Conservation (phyloP, 1,139 yeast genomes). For the Magnusiomyces sp. region DNA sequence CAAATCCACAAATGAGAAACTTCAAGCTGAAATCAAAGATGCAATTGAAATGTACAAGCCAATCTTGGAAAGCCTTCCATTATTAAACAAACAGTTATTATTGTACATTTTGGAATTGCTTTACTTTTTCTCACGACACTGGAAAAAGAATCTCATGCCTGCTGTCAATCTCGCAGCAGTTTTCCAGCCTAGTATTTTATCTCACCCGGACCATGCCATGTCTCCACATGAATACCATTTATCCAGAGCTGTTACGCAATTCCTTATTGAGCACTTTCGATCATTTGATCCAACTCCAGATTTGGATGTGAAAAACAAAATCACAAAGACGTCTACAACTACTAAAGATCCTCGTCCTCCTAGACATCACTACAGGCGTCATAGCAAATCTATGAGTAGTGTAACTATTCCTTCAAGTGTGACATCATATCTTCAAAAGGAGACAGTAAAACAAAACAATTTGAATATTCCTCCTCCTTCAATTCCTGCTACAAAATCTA, state of each 20-base stretch:
- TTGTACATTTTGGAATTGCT: slow-evolving; percentile 81
- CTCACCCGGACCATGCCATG: slow-evolving; percentile 90
- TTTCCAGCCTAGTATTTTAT: slow-evolving; percentile 87
- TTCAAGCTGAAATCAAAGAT: slow-evolving; percentile 46
- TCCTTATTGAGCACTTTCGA: slow-evolving; percentile 70
- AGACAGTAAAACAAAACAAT: background rate
- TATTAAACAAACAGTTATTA: slow-evolving; percentile 67
- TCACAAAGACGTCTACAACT: background rate
- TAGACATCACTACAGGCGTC: slow-evolving; percentile 21
- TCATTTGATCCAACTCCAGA: background rate
- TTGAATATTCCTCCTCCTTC: background rate
- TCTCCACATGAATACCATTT: slow-evolving; percentile 85
- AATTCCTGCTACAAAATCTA: background rate
- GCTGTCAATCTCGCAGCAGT: slow-evolving; percentile 90
- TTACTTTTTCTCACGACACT: slow-evolving; percentile 74
- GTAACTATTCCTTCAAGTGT: slow-evolving; percentile 16
- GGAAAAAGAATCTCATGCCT: slow-evolving; percentile 79
- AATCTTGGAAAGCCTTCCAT: slow-evolving; percentile 60
- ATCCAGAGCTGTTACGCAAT: slow-evolving; percentile 80
- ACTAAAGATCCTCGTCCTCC: slow-evolving; percentile 3
- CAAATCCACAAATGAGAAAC: slow-evolving; percentile 3
- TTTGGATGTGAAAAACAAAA: background rate
- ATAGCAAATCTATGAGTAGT: slow-evolving; percentile 30
- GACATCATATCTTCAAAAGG: background rate
- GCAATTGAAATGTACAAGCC: slow-evolving; percentile 65